Percentiles rank a stretch among this genome's conserved stretches.
phyloP scores from a whole-genome alignment of 2,329 filamentous ascomycete genomes.

The Trichoderma sp. region DNA sequence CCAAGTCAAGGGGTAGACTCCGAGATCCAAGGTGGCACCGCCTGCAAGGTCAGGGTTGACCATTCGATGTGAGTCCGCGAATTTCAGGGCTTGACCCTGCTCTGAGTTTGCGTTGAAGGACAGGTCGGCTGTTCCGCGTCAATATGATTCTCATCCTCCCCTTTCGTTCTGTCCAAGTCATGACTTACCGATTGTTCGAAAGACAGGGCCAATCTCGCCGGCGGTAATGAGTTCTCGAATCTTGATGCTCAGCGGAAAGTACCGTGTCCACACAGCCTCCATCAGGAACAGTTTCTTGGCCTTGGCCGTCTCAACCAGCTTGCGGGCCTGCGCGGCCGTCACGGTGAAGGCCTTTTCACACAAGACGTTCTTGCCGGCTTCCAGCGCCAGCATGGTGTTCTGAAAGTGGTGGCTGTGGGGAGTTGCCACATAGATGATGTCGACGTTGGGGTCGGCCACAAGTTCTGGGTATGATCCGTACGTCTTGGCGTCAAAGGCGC shows the following conservation, averaged over 20 bases:
- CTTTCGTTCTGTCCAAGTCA: neutral
- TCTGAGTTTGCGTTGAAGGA: conserved; percentile 62
- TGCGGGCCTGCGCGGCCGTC: conserved; percentile 74
- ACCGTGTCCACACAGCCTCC: conserved; percentile 89
- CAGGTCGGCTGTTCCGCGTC: conserved; percentile 53
- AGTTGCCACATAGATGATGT: conserved; percentile 87
- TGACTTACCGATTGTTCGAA: conserved; percentile 55
- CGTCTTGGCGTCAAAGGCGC: conserved; percentile 67
- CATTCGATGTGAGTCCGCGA: conserved; percentile 70
- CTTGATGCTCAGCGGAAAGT: conserved; percentile 80
- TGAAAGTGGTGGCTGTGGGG: conserved; percentile 94
- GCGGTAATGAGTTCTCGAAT: conserved; percentile 64
- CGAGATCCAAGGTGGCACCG: conserved; percentile 79
- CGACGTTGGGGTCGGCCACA: conserved; percentile 74
- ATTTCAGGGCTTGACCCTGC: conserved; percentile 52
- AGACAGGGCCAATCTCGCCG: conserved; percentile 62
- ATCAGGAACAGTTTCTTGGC: conserved; percentile 76
- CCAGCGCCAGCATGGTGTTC: conserved; percentile 80
- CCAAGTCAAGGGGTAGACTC: conserved; percentile 89
- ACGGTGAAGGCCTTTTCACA: conserved; percentile 92
- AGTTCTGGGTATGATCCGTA: conserved; percentile 84
- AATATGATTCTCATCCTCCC: neutral
- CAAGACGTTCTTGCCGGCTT: conserved; percentile 83
- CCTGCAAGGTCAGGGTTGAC: conserved; percentile 81
- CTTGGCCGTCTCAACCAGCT: conserved; percentile 70